phyloP scores from a whole-genome alignment of 2,329 filamentous ascomycete species.

The Ophiostoma piceae region DNA sequence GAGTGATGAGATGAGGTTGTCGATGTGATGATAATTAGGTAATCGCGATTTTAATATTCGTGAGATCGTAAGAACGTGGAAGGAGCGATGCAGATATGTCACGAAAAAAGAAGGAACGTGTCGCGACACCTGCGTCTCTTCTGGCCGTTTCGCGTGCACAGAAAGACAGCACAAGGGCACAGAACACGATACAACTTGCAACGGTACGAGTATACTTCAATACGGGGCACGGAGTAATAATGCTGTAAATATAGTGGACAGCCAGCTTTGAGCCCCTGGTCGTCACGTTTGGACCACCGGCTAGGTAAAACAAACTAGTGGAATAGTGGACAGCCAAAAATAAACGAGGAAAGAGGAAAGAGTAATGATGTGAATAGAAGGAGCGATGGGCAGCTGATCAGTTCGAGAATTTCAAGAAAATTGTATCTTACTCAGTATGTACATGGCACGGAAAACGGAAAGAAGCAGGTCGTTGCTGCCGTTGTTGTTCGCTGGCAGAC shows the following conservation, averaged over 20 bases:
- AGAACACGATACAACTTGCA: not conserved
- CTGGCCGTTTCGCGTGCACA: conserved; percentile 2
- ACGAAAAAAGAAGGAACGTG: not conserved
- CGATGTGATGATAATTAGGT: not conserved
- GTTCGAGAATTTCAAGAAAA: not conserved
- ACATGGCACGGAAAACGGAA: not conserved
- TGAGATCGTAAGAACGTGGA: not conserved
- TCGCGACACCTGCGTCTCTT: conserved; percentile 7
- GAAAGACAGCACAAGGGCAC: not conserved
- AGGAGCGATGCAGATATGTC: not conserved
- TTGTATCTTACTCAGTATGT: not conserved
- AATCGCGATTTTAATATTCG: not conserved
- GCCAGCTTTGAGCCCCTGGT: conserved; percentile 18
- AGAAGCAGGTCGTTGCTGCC: not conserved
- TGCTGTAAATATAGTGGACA: not conserved
- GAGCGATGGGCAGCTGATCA: not conserved
- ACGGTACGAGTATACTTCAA: conserved; percentile 1
- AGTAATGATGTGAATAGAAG: not conserved
- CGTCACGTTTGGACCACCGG: conserved; percentile 16
- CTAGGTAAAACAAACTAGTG: conserved; percentile 27
- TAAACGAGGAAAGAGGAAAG: not conserved
- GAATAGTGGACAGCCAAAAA: not conserved
- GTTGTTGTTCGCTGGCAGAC: not conserved
- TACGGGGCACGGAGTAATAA: conserved; percentile 9
- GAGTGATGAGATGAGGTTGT: not conserved